These are phyloP conservation scores for Penicillium sp. DNA, from an alignment of 2,329 filamentous ascomycete species.

Conservation along the genomic window DNA sequence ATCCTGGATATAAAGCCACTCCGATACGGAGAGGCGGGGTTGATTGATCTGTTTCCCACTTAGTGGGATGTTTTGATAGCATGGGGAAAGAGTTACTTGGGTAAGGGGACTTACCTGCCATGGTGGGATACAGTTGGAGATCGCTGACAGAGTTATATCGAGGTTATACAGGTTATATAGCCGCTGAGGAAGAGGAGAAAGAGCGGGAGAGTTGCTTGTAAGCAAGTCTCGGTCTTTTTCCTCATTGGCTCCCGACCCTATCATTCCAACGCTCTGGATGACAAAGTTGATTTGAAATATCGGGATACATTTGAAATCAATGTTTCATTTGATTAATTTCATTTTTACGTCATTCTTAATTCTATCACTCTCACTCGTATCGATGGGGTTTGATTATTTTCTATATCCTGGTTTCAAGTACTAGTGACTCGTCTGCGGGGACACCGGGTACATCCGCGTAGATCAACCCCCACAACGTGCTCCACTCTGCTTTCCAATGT, in stretches of 20 bases:
- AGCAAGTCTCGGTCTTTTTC: neutral
- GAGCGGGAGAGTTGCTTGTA: neutral
- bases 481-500: neutral
- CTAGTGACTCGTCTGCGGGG: neutral
- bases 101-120: neutral
- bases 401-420: too few relatives aligned
- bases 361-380: too few relatives aligned
- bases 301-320: too few relatives aligned
- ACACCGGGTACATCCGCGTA: neutral
- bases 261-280: too few relatives aligned
- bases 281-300: too few relatives aligned
- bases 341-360: too few relatives aligned
- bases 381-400: too few relatives aligned
- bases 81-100: neutral
- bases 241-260: neutral
- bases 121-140: neutral
- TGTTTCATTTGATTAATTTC: too few relatives aligned
- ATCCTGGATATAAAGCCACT: slow-evolving; percentile 40
- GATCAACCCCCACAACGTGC: neutral
- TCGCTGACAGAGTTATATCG: neutral
- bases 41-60: neutral
- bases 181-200: neutral
- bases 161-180: neutral
- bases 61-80: neutral
- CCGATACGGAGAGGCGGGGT: slow-evolving; percentile 11